Evolutionary conservation across 2,329 filamentous ascomycete genomes (phyloP), one percentile per base, ranked within the genome.

Genomic region (Penicillium sp.): DNA sequence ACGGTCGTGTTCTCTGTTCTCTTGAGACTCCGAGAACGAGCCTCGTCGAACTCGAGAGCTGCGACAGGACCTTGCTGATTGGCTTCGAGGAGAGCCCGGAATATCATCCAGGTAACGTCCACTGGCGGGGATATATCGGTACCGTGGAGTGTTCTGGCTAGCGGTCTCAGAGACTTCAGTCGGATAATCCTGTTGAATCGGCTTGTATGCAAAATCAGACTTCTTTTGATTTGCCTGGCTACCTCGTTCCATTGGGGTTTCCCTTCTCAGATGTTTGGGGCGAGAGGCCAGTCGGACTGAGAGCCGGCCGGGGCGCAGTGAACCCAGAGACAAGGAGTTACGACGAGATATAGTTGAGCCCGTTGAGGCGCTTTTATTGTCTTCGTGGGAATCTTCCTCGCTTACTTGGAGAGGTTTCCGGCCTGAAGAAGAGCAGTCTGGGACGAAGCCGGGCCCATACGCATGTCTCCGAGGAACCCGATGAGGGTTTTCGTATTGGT

Each of bases 181-280:
- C 0, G 61, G 48, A 42, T 73, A 72, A 42, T 71, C 63, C 31
- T 62, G 63, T 0, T 52, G 57, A 16, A 72, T 63, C 3, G 69
- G 70, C 40, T 62, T 67, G 44, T 73, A 73, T 7, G 67, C 60
- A 44, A 72, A 72, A 2, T 66, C 66, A 1, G 55, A 41, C 16
- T 46, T 50, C 33, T 51, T 53, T 30, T 49, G 43, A 8, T 57
- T 52, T 10, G 22, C 36, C 38, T 56, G 51, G 24, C 24, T 13
- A 1, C 48, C 52, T 48, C 49, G 39, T 8, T 58, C 55, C 30
- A 42, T n/a, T 16, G 44, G 35, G 4, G 44, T 33, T 45, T 61
- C 58, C 6, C 48, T 41, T 49, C 48, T 48, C 10, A 43, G 28
- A n/a, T 50, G 45, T 27, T 58, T 66, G 2, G 60, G 50, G 35